These are phyloP conservation scores for Cucurbita moschata DNA, from an alignment of 306 rosid species.

Conservation along the genomic window DNA sequence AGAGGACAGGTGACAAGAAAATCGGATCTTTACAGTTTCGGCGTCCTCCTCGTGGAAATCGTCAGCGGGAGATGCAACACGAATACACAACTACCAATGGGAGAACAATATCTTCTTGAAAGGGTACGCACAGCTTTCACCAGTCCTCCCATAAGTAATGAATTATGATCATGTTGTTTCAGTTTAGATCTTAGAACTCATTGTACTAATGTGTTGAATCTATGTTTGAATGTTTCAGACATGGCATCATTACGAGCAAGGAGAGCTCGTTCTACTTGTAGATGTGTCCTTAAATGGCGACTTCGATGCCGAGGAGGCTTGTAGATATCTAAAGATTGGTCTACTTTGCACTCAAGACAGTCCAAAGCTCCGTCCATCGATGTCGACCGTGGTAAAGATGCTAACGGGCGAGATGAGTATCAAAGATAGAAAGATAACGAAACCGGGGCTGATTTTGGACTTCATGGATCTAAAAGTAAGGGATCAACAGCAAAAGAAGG, in stretches of 20 bases:
- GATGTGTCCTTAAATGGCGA: slow-evolving; percentile 50
- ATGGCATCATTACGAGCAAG: slow-evolving; percentile 56
- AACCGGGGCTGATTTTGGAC: slow-evolving; percentile 81
- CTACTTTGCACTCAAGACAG: slow-evolving; percentile 90
- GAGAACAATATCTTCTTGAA: slow-evolving; percentile 72
- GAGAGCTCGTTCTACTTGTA: slow-evolving; percentile 44
- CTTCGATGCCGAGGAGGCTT: slow-evolving; percentile 74
- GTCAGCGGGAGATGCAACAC: slow-evolving; percentile 80
- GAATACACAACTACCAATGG: slow-evolving; percentile 46
- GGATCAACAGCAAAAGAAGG: slow-evolving; percentile 11
- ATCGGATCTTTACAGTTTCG: slow-evolving; percentile 84
- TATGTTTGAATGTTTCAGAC: slow-evolving; percentile 26
- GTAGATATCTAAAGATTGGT: slow-evolving; percentile 57
- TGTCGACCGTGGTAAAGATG: slow-evolving; percentile 87
- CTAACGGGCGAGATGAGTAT: slow-evolving; percentile 42
- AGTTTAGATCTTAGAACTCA: not conserved
- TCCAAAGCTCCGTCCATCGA: slow-evolving; percentile 72
- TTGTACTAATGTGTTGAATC: not conserved
- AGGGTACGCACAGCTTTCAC: slow-evolving; percentile 38
- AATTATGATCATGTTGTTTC: not conserved
- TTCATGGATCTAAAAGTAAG: slow-evolving; percentile 69
- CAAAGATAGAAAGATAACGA: slow-evolving; percentile 32
- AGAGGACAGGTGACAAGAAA: slow-evolving; percentile 69
- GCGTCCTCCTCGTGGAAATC: slow-evolving; percentile 79
- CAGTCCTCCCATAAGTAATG: not conserved